Evolutionary conservation across 2,329 filamentous ascomycete species (phyloP), one percentile per base, ranked within the genome.

Genomic region (Thielaviopsis euricoi): DNA sequence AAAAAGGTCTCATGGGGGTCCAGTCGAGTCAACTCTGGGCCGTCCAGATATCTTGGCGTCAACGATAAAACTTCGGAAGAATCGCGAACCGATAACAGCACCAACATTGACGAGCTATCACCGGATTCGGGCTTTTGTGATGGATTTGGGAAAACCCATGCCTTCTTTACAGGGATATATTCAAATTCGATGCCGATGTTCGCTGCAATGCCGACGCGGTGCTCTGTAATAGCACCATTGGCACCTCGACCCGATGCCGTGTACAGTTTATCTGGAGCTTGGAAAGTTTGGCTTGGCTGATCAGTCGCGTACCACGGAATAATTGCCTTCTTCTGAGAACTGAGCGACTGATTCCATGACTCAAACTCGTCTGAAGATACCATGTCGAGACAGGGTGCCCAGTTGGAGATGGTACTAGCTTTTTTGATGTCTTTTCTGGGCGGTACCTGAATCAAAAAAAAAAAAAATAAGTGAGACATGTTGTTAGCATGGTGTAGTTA

Each of bases 161-260:
- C 75, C 53, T 75, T 71, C 55, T 73, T 75, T 33, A 80, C 73
- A 1, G 73, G 71, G 6, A 71, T 70, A 7, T 74, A 76, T 22
- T 79, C 75, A 12, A 82, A 70, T 22, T 81, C 77, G 5, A 81
- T 64, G 1, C 78, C 81, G 62, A 87, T 80, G 58, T 78, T 80
- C 19, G 85, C 87, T 64, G 86, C 80, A 26, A 87, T 70, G 3
- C 87, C 87, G 67, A 81, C 75, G 61, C 85, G 78, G 61, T 87
- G 74, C 65, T 91, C 85, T 2, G 80, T 79, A 23, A 91, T 71
- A 7, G 78, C 76, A 10, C 85, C 85, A 29, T 75, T 76, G 1
- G 71, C 69, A 0, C 82, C 82, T 62, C 80, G 79, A 0, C 85
- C 82, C 21, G 82, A 83, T 50, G 82, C 83, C 22, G 79, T 78